phyloP scores from a whole-genome alignment of 2,329 filamentous ascomycete genomes.

The Geosmithia flava region DNA sequence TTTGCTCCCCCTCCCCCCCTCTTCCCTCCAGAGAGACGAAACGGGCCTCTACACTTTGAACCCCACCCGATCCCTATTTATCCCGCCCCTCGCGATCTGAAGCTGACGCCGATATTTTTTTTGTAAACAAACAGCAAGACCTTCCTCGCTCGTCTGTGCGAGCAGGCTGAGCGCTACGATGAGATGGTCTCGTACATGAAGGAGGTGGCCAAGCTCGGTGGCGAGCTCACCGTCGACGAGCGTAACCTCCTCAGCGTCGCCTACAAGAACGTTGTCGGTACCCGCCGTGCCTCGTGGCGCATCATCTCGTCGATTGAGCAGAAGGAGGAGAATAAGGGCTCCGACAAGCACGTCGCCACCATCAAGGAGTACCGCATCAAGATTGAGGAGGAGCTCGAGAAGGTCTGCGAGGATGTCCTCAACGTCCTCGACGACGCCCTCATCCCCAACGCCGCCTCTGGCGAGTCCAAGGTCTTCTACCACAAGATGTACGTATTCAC shows the following conservation, averaged over 20 bases:
- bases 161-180: constrained; percentile 99
- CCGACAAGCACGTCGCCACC: constrained; percentile 68
- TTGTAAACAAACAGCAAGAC: constrained; percentile 67
- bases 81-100: not conserved
- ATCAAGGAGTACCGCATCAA: constrained; percentile 99
- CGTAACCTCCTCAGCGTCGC: constrained; percentile 94
- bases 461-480: constrained; percentile 99
- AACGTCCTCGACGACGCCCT: constrained; percentile 89
- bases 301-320: constrained; percentile 98
- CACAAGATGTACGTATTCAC: constrained; percentile 73
- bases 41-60: no score
- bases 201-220: constrained; percentile 89
- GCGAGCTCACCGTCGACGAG: constrained; percentile 82
- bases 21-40: no score
- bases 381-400: constrained; percentile 92
- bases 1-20: no score
- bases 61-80: constrained; percentile 1
- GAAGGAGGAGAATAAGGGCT: constrained; percentile 98
- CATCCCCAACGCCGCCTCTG: constrained; percentile 85
- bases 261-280: constrained; percentile 98
- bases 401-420: constrained; percentile 96
- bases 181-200: constrained; percentile 99
- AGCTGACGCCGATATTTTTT: constrained; percentile 13
- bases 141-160: constrained; percentile 97
- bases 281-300: constrained; percentile 93